Percentiles rank a stretch among this genome's conserved stretches.
Evolutionary conservation across 2,329 filamentous ascomycete species (phyloP).

Genomic region (Neonectria hederae): DNA sequence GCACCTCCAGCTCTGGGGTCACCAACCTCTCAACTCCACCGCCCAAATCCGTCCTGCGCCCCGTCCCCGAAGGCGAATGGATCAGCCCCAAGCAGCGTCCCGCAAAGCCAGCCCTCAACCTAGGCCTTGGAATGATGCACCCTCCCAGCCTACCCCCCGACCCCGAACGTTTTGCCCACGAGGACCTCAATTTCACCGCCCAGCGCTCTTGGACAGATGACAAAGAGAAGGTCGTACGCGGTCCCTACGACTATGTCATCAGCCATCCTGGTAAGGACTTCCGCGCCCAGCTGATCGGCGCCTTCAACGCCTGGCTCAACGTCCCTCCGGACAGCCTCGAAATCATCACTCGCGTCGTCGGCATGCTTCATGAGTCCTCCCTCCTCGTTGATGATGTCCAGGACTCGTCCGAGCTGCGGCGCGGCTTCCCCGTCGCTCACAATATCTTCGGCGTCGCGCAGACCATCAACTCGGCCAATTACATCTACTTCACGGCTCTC

Average conservation of each 20-base stretch:
- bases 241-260: conserved; percentile 83
- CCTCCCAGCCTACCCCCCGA: conserved; percentile 55
- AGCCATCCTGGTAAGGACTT: conserved; percentile 87
- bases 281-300: conserved; percentile 78
- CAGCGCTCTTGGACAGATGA: conserved; percentile 71
- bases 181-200: conserved; percentile 63
- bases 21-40: conserved; percentile 42
- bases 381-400: conserved; percentile 89
- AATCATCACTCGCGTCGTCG: conserved; percentile 81
- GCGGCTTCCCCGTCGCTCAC: conserved; percentile 84
- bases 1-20: conserved; percentile 67
- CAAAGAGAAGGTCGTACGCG: conserved; percentile 81
- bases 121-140: conserved; percentile 44
- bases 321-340: conserved; percentile 76
- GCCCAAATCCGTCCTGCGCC: conserved; percentile 52
- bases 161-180: conserved; percentile 62
- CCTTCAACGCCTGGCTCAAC: conserved; percentile 83
- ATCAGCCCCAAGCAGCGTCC: conserved; percentile 53
- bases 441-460: conserved; percentile 86
- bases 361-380: conserved; percentile 87
- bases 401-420: conserved; percentile 78
- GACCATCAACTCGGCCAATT: conserved; percentile 91
- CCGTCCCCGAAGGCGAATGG: conserved; percentile 71
- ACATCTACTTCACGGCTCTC: conserved; percentile 84
- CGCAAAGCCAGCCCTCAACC: conserved; percentile 21